phyloP scores from a whole-genome alignment of 1,284 basidiomycete species.

The Moniliophthora roreri region DNA sequence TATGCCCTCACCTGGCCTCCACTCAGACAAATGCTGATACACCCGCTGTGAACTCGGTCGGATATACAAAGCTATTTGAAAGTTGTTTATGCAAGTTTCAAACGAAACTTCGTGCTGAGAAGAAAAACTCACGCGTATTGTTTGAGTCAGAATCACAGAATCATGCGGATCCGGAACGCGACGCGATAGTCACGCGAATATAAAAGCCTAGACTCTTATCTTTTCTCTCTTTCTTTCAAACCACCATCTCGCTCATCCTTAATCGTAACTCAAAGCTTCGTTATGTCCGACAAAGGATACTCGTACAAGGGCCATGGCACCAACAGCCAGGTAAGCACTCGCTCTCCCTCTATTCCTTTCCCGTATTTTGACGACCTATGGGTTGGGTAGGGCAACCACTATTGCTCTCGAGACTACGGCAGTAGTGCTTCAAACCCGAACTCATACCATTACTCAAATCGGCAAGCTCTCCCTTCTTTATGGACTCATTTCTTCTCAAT shows the following conservation, averaged over 20 bases:
- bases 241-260: not conserved
- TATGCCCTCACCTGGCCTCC: too few species aligned
- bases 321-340: conserved; percentile 43
- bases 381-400: conserved; percentile 51
- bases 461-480: conserved; percentile 28
- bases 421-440: conserved; percentile 31
- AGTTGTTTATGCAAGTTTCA: too few species aligned
- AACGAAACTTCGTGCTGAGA: too few species aligned
- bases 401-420: conserved; percentile 48
- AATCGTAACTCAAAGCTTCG: not conserved
- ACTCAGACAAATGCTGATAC: too few species aligned
- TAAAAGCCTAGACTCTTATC: not conserved
- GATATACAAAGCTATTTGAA: too few species aligned
- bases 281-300: conserved; percentile 23
- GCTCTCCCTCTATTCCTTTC: not conserved
- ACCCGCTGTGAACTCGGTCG: too few species aligned
- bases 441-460: conserved; percentile 64
- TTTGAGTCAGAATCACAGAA: too few species aligned
- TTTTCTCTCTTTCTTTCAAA: not conserved
- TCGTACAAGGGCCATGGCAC: conserved; percentile 47
- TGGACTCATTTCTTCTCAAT: not conserved
- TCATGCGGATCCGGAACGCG: too few species aligned
- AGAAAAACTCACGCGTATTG: too few species aligned
- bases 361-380: not conserved
- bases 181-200: too few species aligned